Evolutionary conservation across 129 eudicot genomes (phyloP).

Genomic region (Silybum marianum): DNA sequence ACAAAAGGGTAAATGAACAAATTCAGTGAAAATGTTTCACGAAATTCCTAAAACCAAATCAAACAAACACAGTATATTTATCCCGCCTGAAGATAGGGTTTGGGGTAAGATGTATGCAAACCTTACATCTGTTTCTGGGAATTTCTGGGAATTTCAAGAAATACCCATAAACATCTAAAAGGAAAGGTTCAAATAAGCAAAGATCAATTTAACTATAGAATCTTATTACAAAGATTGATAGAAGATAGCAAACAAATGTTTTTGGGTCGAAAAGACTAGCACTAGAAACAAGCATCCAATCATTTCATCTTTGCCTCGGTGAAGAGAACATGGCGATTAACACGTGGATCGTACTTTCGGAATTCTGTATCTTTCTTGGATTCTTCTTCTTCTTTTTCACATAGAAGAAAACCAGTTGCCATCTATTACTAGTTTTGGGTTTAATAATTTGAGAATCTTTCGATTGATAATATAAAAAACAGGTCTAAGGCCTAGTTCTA

Average conservation of each 20-base stretch:
- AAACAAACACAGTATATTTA: background rate
- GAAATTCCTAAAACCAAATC: background rate
- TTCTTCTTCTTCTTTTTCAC: slow-evolving; percentile 68
- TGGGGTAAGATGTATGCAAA: background rate
- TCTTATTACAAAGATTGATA: slow-evolving; percentile 4
- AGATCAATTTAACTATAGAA: background rate
- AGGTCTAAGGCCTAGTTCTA: too few species aligned
- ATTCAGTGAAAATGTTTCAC: background rate
- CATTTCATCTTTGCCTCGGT: slow-evolving; percentile 92
- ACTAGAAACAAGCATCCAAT: slow-evolving; percentile 20
- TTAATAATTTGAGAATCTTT: too few species aligned
- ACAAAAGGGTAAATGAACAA: background rate
- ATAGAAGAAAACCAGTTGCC: slow-evolving; percentile 83
- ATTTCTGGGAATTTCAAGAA: background rate
- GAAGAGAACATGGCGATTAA: slow-evolving; percentile 82
- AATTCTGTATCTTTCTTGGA: slow-evolving; percentile 79
- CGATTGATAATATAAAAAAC: too few species aligned
- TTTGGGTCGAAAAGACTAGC: slow-evolving; percentile 5
- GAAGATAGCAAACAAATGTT: background rate
- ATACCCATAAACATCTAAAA: background rate
- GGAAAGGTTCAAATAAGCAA: background rate
- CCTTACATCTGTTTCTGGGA: background rate
- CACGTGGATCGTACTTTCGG: slow-evolving; percentile 90
- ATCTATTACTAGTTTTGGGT: too few species aligned
- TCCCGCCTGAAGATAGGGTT: background rate